phyloP scores from a whole-genome alignment of 208 protist genomes.

The Crithidia sp. region DNA sequence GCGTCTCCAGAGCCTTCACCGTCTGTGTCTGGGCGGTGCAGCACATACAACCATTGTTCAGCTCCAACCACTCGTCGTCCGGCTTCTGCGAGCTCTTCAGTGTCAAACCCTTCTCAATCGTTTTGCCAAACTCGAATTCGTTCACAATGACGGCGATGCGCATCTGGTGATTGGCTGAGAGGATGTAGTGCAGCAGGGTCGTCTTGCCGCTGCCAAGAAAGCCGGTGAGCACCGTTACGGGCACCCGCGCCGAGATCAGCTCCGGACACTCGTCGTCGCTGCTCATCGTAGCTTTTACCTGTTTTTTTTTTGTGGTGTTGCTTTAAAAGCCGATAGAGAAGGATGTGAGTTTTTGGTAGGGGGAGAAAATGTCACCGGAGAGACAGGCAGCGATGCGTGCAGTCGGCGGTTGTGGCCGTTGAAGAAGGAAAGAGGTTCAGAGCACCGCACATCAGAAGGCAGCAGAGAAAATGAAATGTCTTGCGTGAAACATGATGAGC shows the following conservation, averaged over 20 bases:
- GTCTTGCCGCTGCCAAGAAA: conserved; percentile 95
- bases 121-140: conserved; percentile 92
- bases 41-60: conserved; percentile 96
- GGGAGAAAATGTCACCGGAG: too few species aligned
- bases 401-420: too few species aligned
- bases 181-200: conserved; percentile 93
- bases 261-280: conserved; percentile 85
- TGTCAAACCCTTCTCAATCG: conserved; percentile 91
- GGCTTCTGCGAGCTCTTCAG: conserved; percentile 91
- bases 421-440: too few species aligned
- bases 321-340: neutral
- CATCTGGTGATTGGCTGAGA: conserved; percentile 86
- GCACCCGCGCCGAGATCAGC: conserved; percentile 79
- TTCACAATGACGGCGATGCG: conserved; percentile 96
- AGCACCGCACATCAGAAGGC: too few species aligned
- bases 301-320: neutral
- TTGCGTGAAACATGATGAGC: too few species aligned
- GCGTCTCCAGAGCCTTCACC: conserved; percentile 81
- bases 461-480: too few species aligned
- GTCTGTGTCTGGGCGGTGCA: conserved; percentile 93
- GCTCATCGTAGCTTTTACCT: conserved; percentile 20
- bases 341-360: neutral
- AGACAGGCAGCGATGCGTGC: too few species aligned
- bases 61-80: conserved; percentile 96
- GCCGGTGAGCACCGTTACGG: conserved; percentile 93